Conservation (phyloP, 345 rosid species). For the Aquilaria yunnanensis region DNA sequence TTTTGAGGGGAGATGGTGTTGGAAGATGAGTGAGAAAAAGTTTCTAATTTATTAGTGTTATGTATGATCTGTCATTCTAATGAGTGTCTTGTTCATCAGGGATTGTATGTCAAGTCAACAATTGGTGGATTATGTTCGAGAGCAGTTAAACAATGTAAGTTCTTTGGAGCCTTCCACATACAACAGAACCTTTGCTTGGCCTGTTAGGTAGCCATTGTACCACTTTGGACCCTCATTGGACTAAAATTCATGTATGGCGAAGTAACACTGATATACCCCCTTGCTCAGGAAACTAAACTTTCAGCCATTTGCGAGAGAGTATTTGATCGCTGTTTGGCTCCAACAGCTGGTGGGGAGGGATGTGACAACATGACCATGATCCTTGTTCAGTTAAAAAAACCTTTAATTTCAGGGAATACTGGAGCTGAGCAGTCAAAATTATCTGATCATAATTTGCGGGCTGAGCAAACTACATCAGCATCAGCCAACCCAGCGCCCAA, state of each 20-base stretch:
- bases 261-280: neutral
- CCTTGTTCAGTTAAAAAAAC: slow-evolving; percentile 71
- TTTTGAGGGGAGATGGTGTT: too few relatives aligned
- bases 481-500: too few relatives aligned
- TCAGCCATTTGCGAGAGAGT: slow-evolving; percentile 78
- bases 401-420: neutral
- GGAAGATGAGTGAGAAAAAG: too few relatives aligned
- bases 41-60: too few relatives aligned
- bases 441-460: too few relatives aligned
- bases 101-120: slow-evolving; percentile 89
- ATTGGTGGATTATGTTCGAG: slow-evolving; percentile 63
- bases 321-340: slow-evolving; percentile 83
- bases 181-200: too few relatives aligned
- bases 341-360: slow-evolving; percentile 80
- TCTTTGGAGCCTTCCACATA: neutral
- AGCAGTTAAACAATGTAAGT: slow-evolving; percentile 46
- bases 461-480: too few relatives aligned
- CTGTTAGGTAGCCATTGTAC: too few relatives aligned
- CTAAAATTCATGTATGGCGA: neutral
- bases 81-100: slow-evolving; percentile 27
- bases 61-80: too few relatives aligned
- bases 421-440: too few relatives aligned
- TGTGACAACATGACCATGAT: slow-evolving; percentile 99
- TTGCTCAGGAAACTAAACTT: slow-evolving; percentile 71
- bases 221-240: neutral